Conservation (phyloP, 495 filamentous ascomycete species). For the Neurospora tetraspora region DNA sequence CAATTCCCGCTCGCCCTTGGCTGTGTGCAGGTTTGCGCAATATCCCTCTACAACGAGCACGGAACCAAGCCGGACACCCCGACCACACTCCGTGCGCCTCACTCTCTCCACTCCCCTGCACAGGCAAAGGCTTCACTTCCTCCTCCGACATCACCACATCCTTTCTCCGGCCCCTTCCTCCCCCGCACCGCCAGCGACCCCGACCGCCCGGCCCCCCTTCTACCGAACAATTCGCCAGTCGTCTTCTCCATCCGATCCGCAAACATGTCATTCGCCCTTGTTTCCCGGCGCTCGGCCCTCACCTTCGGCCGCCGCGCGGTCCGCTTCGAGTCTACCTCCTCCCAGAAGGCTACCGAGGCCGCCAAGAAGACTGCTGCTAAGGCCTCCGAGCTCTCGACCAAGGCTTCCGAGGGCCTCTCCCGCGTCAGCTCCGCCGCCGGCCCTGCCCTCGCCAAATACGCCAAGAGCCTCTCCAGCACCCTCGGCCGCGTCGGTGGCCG, state of each 20-base stretch:
- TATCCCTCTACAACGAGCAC: slow-evolving; percentile 9
- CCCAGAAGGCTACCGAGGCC: slow-evolving; percentile 50
- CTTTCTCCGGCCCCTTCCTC: slow-evolving; percentile 6
- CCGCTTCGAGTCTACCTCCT: slow-evolving; percentile 40
- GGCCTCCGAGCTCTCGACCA: slow-evolving; percentile 54
- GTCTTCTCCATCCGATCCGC: not conserved
- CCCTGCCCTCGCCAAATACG: slow-evolving; percentile 60
- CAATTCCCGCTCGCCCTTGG: slow-evolving; percentile 1
- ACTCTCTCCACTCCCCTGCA: not conserved
- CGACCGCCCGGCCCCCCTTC: not conserved
- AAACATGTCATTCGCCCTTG: slow-evolving; percentile 23
- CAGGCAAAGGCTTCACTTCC: not conserved
- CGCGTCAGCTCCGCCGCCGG: slow-evolving; percentile 73
- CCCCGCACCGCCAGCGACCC: slow-evolving; percentile 5
- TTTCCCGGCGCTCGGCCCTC: slow-evolving; percentile 25
- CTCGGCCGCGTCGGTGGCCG: slow-evolving; percentile 74
- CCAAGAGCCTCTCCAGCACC: slow-evolving; percentile 51
- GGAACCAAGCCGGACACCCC: not conserved
- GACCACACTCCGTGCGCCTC: not conserved
- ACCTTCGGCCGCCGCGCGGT: slow-evolving; percentile 32
- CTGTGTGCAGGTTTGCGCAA: slow-evolving; percentile 16
- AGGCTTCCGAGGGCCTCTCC: slow-evolving; percentile 79
- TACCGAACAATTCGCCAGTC: not conserved
- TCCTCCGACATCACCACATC: slow-evolving; percentile 2
- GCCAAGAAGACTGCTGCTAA: slow-evolving; percentile 58